Evolutionary conservation across 441 rosid species (phyloP).

Genomic region (Viola pubescens): DNA sequence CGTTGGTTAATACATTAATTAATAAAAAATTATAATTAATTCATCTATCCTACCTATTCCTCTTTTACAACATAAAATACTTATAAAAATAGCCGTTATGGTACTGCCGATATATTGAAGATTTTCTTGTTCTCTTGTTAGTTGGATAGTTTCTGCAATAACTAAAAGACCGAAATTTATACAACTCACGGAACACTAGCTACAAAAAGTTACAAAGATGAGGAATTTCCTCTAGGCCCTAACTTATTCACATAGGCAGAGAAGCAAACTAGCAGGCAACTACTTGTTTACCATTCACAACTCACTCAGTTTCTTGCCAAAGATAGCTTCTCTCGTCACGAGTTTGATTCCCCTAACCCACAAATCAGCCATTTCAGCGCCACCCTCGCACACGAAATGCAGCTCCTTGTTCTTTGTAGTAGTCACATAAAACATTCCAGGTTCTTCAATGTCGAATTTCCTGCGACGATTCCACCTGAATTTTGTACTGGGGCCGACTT

Average conservation of each 20-base stretch:
- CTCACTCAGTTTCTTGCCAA: slow-evolving; percentile 19
- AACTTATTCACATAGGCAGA: background rate
- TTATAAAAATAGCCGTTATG: no score
- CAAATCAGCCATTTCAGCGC: slow-evolving; percentile 60
- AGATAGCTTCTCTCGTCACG: slow-evolving; percentile 49
- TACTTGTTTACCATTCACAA: background rate
- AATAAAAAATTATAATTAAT: no score
- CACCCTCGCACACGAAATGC: slow-evolving; percentile 78
- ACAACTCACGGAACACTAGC: background rate
- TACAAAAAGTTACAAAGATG: background rate
- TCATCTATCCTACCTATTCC: no score
- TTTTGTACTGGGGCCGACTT: slow-evolving; percentile 46
- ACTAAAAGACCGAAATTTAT: background rate
- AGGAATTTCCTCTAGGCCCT: background rate
- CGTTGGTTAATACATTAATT: no score
- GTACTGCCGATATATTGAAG: no score
- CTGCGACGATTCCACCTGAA: slow-evolving; percentile 43
- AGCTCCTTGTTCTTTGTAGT: slow-evolving; percentile 63
- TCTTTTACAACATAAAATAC: no score
- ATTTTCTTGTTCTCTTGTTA: no score
- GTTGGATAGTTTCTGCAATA: background rate
- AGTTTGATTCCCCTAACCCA: slow-evolving; percentile 91
- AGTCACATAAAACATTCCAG: slow-evolving; percentile 65
- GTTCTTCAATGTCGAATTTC: slow-evolving; percentile 35
- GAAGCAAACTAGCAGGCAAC: no score